Evolutionary conservation across 805 yeast genomes (phyloP).

Genomic region (Wickerhamomyces queroliae): DNA sequence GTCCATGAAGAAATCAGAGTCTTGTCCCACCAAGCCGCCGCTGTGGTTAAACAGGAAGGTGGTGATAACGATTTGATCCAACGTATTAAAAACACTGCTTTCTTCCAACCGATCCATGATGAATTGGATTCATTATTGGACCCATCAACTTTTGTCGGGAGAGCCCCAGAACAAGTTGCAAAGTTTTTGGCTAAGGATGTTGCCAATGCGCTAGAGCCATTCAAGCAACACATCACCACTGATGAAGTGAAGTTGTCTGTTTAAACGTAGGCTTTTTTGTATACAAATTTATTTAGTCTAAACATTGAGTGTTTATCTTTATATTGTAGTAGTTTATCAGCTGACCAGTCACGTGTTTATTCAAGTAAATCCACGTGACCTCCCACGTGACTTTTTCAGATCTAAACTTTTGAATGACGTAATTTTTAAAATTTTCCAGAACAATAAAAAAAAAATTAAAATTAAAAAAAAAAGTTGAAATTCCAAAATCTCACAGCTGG

Average conservation of each 20-base stretch:
- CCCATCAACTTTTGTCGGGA: slow-evolving; percentile 93
- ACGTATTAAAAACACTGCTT: slow-evolving; percentile 68
- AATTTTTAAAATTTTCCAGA: too few species aligned
- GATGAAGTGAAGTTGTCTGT: slow-evolving; percentile 79
- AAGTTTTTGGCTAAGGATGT: slow-evolving; percentile 86
- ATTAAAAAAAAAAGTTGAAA: too few species aligned
- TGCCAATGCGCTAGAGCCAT: slow-evolving; percentile 71
- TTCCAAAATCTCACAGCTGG: too few species aligned
- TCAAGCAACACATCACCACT: slow-evolving; percentile 48
- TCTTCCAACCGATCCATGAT: slow-evolving; percentile 84
- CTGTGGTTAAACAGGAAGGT: slow-evolving; percentile 96
- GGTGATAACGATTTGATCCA: slow-evolving; percentile 97
- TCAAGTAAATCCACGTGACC: too few species aligned
- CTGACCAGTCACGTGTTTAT: too few species aligned
- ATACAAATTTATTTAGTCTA: background rate
- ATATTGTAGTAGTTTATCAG: too few species aligned
- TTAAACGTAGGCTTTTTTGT: slow-evolving; percentile 28
- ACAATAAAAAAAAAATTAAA: too few species aligned
- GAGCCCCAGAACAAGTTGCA: slow-evolving; percentile 97
- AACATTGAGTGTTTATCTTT: background rate
- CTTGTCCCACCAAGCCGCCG: slow-evolving; percentile 93
- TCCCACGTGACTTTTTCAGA: too few species aligned
- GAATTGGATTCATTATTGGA: slow-evolving; percentile 79
- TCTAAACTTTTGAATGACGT: too few species aligned
- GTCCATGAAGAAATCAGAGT: slow-evolving; percentile 98